These are phyloP conservation scores for Orbilia quercus DNA, from an alignment of 2,329 filamentous ascomycete genomes.

Conservation along the genomic window DNA sequence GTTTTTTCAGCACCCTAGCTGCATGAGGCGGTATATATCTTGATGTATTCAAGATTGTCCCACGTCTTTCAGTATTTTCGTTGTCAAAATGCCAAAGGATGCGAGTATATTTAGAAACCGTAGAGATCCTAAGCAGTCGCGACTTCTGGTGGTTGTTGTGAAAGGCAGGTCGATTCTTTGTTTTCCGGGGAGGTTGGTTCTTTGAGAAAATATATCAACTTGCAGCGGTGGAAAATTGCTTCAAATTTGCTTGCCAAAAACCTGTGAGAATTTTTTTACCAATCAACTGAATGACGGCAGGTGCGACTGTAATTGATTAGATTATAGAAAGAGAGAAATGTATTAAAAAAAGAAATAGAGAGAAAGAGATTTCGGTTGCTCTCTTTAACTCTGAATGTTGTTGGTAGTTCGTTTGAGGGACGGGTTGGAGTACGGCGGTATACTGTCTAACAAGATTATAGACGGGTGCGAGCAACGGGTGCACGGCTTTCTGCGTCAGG, in stretches of 20 bases:
- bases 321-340: neutral
- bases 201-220: neutral
- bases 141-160: constrained; percentile 16
- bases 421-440: constrained; percentile 1
- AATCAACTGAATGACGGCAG: constrained; percentile 2
- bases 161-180: constrained; percentile 44
- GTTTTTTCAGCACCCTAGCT: constrained; percentile 15
- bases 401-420: neutral
- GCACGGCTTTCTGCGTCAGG: constrained; percentile 6
- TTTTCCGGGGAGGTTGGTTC: constrained; percentile 6
- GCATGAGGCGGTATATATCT: constrained; percentile 17
- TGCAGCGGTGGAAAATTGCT: constrained; percentile 11
- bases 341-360: neutral
- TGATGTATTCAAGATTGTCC: neutral
- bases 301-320: too few relatives aligned
- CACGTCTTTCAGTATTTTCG: constrained; percentile 5
- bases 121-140: neutral
- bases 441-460: constrained; percentile 5
- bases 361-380: constrained; percentile 7
- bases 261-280: too few relatives aligned
- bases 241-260: too few relatives aligned
- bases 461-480: neutral
- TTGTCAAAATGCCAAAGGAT: neutral
- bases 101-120: neutral
- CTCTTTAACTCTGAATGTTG: constrained; percentile 3